Base-by-base conservation (phyloP, 2,329 filamentous ascomycete species). In the Xylaria sp. region DNA sequence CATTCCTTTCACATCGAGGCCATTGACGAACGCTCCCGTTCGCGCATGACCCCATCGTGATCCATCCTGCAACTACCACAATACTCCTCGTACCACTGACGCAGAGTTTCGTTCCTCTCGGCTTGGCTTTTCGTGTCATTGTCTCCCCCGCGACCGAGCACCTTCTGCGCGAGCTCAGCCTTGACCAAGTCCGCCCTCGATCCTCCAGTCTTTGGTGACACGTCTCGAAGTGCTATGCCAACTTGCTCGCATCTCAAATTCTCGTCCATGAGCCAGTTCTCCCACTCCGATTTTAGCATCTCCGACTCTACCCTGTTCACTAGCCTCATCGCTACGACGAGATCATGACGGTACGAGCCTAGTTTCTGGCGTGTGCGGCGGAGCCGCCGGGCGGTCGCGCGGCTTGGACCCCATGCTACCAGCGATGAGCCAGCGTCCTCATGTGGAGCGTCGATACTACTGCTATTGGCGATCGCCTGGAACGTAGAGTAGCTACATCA, bases 291-390 rank as follows among this genome's bases (percentile, higher is more conserved):
- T 71, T 87, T 85, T 55, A 98, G 77, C 74, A 97, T 89, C 75
- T 97, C 93, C 60, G 85, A 84, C 80, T 98, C 95, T 27, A 98
- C 87, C 59, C 85, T 89, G 76, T 98, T 97, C 63, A 98, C 89
- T 2, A 97, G 86, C 4, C 93, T 87, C 80, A 98, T 87, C 4
- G 93, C 93, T 4, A 99, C 93, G 2, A 98, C 79, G 19, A 99
- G 81, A 72, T 98, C 93, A 74, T 99, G 92, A 2, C 95, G 85
- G 74, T 97, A 95, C 2, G 86, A 81, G 0, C 91, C 94, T 0
- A 99, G 85, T 23, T 89, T 86, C 76, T 96, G 91, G 9, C 94
- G 85, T n/a, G 92, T 92, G 38, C 89, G 86, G 51, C 90, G 87
- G 31, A 98, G 82, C 19, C 91, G 86, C 13, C 83, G 83, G 1